These are phyloP conservation scores for Geotrichum reessii DNA, from an alignment of 1,139 yeast genomes.

Conservation along the genomic window DNA sequence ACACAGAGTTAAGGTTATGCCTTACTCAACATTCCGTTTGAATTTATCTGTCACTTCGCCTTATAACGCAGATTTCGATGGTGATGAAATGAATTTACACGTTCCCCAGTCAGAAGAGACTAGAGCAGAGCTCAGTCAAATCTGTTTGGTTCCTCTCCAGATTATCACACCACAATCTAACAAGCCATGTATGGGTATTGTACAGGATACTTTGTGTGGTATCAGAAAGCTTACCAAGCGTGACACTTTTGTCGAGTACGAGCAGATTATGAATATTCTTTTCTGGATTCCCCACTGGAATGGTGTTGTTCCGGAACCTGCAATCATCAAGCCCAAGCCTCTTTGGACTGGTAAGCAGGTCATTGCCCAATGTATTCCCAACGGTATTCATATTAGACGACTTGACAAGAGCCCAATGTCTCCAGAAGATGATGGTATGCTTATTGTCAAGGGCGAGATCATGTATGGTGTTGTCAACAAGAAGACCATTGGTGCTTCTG, in stretches of 20 bases:
- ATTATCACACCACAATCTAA: slow-evolving; percentile 97
- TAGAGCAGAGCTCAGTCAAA: slow-evolving; percentile 87
- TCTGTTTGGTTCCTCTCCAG: slow-evolving; percentile 95
- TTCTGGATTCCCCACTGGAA: slow-evolving; percentile 99
- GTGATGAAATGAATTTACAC: slow-evolving; percentile 99
- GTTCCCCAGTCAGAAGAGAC: slow-evolving; percentile 99
- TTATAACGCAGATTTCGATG: slow-evolving; percentile 99
- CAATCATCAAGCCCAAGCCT: slow-evolving; percentile 89
- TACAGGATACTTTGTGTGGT: slow-evolving; percentile 97
- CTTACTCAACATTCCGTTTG: slow-evolving; percentile 94
- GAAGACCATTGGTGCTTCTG: slow-evolving; percentile 96
- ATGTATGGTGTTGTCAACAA: slow-evolving; percentile 97
- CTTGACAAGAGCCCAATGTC: slow-evolving; percentile 83
- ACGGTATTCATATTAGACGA: slow-evolving; percentile 90
- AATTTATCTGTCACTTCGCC: slow-evolving; percentile 97
- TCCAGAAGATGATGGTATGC: slow-evolving; percentile 88
- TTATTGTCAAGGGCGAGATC: slow-evolving; percentile 85
- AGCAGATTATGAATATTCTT: slow-evolving; percentile 91
- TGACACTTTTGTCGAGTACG: slow-evolving; percentile 82
- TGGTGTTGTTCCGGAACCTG: slow-evolving; percentile 97
- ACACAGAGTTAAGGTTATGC: slow-evolving; percentile 98
- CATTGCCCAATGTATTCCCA: slow-evolving; percentile 87
- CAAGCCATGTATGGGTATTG: slow-evolving; percentile 99
- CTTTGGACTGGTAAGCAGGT: slow-evolving; percentile 97
- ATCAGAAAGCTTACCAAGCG: slow-evolving; percentile 90